These are phyloP conservation scores for Quercus phellos DNA, from an alignment of 331 rosid genomes.

Conservation along the genomic window DNA sequence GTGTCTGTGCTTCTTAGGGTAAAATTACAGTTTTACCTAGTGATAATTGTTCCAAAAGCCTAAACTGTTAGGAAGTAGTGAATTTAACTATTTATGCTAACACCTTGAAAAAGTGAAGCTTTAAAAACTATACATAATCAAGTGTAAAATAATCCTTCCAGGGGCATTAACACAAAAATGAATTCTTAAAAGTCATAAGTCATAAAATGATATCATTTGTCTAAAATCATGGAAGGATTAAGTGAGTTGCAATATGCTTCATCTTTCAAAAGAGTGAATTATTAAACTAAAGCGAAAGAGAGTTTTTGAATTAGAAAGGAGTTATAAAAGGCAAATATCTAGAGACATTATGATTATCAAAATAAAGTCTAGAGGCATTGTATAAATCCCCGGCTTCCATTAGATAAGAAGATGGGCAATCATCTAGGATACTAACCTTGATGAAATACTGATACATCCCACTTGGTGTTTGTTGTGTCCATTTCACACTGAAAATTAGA, in stretches of 20 bases:
- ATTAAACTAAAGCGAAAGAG: not conserved
- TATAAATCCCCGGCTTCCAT: not conserved
- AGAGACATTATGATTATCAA: not conserved
- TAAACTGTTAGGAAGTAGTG: too few relatives aligned
- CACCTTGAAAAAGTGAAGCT: too few relatives aligned
- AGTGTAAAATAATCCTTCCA: too few relatives aligned
- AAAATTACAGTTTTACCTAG: too few relatives aligned
- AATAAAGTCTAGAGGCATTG: not conserved
- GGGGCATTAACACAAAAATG: too few relatives aligned
- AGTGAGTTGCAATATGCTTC: not conserved
- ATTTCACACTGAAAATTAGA: slow-evolving; percentile 55
- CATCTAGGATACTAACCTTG: slow-evolving; percentile 51
- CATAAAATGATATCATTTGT: too few relatives aligned
- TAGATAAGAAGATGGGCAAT: not conserved
- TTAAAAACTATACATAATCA: too few relatives aligned
- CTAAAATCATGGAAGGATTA: not conserved
- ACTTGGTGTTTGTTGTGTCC: slow-evolving; percentile 73
- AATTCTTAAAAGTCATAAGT: too few relatives aligned
- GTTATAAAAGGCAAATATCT: not conserved
- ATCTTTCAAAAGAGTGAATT: not conserved
- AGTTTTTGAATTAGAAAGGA: not conserved
- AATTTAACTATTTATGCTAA: too few relatives aligned
- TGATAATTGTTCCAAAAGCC: too few relatives aligned
- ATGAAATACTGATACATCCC: slow-evolving; percentile 94
- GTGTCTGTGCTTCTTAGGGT: too few relatives aligned